phyloP scores from a whole-genome alignment of 202 grass and related monocot genomes.

The Digitaria exilis region DNA sequence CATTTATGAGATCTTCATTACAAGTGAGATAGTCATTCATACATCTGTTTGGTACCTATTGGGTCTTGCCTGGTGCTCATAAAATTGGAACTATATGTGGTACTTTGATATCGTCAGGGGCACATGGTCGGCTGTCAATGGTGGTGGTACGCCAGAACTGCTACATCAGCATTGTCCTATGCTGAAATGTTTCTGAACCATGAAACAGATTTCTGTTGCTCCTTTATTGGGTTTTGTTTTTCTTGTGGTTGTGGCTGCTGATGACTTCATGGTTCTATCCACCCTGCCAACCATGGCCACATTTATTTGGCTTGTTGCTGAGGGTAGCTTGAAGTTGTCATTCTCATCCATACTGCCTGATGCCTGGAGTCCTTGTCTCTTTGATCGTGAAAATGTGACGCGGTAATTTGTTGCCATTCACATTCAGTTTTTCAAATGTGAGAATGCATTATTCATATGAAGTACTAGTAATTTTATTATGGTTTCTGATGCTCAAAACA shows the following conservation, averaged over 20 bases:
- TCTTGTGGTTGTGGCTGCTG: neutral
- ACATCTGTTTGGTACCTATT: constrained; percentile 14
- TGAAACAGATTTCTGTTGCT: constrained; percentile 38
- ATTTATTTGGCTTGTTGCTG: constrained; percentile 38
- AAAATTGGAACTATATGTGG: neutral
- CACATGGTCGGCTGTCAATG: constrained; percentile 41
- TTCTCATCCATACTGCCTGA: neutral
- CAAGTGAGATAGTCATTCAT: constrained; percentile 1
- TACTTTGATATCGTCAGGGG: constrained; percentile 21
- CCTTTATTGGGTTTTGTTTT: constrained; percentile 7
- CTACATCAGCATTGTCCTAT: constrained; percentile 39
- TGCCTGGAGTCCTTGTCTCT: neutral
- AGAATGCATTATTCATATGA: neutral
- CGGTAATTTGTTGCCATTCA: neutral
- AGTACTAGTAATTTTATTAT: neutral
- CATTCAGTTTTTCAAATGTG: neutral
- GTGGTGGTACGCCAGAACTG: neutral
- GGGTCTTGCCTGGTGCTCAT: constrained; percentile 27
- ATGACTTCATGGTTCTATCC: constrained; percentile 45
- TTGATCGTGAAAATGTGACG: neutral
- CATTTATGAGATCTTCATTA: constrained; percentile 24
- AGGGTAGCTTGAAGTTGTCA: neutral
- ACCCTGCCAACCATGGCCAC: constrained; percentile 13
- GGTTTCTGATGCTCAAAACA: neutral
- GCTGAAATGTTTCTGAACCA: constrained; percentile 32